Conservation (phyloP, 768 basidiomycete species). For the Phanerochaete sordida region DNA sequence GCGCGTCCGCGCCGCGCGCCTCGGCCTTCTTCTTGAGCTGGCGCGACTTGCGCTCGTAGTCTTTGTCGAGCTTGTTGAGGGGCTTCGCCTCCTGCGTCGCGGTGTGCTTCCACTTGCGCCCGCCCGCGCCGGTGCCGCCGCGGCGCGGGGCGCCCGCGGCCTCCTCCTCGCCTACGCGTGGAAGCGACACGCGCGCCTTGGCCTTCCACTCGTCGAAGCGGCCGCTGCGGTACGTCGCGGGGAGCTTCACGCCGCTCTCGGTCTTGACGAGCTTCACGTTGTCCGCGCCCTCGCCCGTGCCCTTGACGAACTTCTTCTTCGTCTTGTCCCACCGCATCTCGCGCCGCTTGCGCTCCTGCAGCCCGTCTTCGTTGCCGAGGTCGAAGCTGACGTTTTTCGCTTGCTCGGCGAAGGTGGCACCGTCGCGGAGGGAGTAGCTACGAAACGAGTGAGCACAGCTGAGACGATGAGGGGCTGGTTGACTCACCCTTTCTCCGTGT, state of each 20-base stretch:
- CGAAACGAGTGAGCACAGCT: neutral
- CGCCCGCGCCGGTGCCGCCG: slow-evolving; percentile 31
- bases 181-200: slow-evolving; percentile 69
- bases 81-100: slow-evolving; percentile 64
- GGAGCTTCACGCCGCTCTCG: slow-evolving; percentile 87
- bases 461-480: no score
- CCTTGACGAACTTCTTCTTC: slow-evolving; percentile 90
- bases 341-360: slow-evolving; percentile 56
- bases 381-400: slow-evolving; percentile 80
- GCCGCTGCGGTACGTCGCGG: slow-evolving; percentile 90
- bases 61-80: slow-evolving; percentile 65
- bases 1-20: slow-evolving; percentile 25
- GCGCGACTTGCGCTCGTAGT: slow-evolving; percentile 73
- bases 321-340: slow-evolving; percentile 90
- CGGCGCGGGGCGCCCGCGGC: slow-evolving; percentile 31
- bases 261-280: slow-evolving; percentile 93
- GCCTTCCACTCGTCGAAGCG: slow-evolving; percentile 95
- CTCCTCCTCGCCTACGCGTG: slow-evolving; percentile 82
- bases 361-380: slow-evolving; percentile 73
- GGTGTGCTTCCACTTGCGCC: slow-evolving; percentile 73
- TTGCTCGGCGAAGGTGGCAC: slow-evolving; percentile 84
- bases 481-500: slow-evolving; percentile 85
- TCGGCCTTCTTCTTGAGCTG: slow-evolving; percentile 51
- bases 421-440: slow-evolving; percentile 88
- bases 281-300: slow-evolving; percentile 82